These are phyloP conservation scores for Candida parachauliodes DNA, from an alignment of 805 yeast genomes.

Conservation along the genomic window DNA sequence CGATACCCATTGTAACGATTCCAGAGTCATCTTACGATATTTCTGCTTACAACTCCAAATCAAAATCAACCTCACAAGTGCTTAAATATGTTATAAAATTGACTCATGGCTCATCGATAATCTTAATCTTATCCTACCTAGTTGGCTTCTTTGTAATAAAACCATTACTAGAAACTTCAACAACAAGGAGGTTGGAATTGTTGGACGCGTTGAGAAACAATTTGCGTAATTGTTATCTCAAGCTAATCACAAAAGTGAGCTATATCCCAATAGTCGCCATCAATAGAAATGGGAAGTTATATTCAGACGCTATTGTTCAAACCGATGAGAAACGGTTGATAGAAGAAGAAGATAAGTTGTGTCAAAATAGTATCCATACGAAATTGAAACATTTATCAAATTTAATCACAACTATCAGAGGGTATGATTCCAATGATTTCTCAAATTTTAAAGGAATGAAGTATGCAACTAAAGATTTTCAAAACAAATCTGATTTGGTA, in stretches of 20 bases:
- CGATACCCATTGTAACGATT: slow-evolving; percentile 34
- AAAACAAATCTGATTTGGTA: slow-evolving; percentile 31
- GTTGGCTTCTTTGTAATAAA: slow-evolving; percentile 29
- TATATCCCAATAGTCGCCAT: slow-evolving; percentile 40
- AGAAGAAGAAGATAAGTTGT: slow-evolving; percentile 21
- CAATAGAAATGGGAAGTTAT: slow-evolving; percentile 24
- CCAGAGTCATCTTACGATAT: slow-evolving; percentile 41
- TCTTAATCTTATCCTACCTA: slow-evolving; percentile 26
- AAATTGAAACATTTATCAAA: slow-evolving; percentile 22
- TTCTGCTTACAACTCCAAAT: slow-evolving; percentile 16
- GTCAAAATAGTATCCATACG: slow-evolving; percentile 19
- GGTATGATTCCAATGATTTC: slow-evolving; percentile 26
- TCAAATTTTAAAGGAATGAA: slow-evolving; percentile 30
- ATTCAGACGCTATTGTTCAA: slow-evolving; percentile 37
- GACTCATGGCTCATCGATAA: slow-evolving; percentile 32
- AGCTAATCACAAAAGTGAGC: slow-evolving; percentile 29
- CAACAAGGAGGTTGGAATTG: slow-evolving; percentile 29
- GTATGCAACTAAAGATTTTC: slow-evolving; percentile 31
- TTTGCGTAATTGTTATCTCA: slow-evolving; percentile 34
- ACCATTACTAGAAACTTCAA: slow-evolving; percentile 31
- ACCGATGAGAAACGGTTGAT: slow-evolving; percentile 24
- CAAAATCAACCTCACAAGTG: slow-evolving; percentile 19
- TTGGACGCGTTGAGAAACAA: slow-evolving; percentile 29
- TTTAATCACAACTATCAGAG: slow-evolving; percentile 19
- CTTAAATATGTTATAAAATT: slow-evolving; percentile 25